Base-by-base conservation (phyloP, 228 moss, liverwort and hornwort genomes). In the Sphagnum magellanicum region DNA sequence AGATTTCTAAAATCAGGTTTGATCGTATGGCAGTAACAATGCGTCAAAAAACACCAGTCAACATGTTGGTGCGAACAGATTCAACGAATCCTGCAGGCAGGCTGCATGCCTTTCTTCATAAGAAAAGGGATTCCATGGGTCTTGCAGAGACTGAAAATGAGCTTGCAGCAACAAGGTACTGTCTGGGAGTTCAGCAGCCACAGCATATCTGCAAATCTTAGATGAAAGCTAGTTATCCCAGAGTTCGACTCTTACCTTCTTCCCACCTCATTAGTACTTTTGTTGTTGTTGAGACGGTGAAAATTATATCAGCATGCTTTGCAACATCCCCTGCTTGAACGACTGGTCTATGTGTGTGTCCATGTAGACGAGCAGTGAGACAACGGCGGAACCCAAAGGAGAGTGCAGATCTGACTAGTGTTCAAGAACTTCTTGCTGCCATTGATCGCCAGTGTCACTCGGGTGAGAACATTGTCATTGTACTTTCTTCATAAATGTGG, bases 301-400 rank as follows among this genome's bases (percentile, higher is more conserved):
- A 32, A 32, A 32, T 32, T 32, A 32, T 32, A 32, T 32, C 32
- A 32, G 32, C 3, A 32, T 32, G 32, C 32, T 32, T 32, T 32
- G 32, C 32, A 32, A 32, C 32, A 32, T 32, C 32, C 32, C 1
- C 32, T 32, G 32, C 3, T 32, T 32, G 32, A 32, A 32, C 3
- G 32, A 32, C 32, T 32, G 32, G 32, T 32, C 32, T 32, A 32
- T 32, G 3, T 32, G 32, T 32, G 32, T 32, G 32, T 32, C 32
- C 15, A 76, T 73, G 68, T 74, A 96, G 97, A 79, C 83, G 82
- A 63, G 72, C 84, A 67, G 90, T 97, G 53, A 79, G 91, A 77
- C 91, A 91, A 79, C 83, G 93, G 63, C 90, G 93, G 63, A 97
- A 97, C 75, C 93, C 93, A 9, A 93, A 84, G 74, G 88, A 89